phyloP scores from a whole-genome alignment of 176 grass and related monocot species.

The Olyra latifolia region DNA sequence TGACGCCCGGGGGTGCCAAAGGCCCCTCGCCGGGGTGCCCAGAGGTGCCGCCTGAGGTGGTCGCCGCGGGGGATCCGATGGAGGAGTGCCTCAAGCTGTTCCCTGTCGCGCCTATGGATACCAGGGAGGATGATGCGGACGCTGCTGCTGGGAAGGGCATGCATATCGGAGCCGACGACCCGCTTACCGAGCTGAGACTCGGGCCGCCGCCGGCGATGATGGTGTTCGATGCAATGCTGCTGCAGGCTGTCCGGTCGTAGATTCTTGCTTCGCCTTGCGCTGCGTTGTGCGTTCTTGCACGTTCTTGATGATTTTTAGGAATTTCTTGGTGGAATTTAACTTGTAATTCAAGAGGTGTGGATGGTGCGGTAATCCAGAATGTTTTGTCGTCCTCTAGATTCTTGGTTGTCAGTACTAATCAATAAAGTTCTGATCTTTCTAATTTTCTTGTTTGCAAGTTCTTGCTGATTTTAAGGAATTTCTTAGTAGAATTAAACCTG shows the following conservation, averaged over 20 bases:
- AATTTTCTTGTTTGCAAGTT: not conserved
- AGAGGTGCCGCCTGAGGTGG: not conserved
- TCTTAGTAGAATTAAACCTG: too few relatives aligned
- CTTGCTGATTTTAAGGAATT: too few relatives aligned
- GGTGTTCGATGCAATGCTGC: slow-evolving; percentile 19
- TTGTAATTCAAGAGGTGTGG: not conserved
- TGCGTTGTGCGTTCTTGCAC: not conserved
- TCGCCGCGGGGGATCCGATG: not conserved
- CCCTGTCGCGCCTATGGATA: not conserved
- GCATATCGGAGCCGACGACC: not conserved
- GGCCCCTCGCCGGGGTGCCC: not conserved
- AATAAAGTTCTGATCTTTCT: not conserved
- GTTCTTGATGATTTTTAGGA: not conserved
- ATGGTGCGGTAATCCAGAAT: not conserved
- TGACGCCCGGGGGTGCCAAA: not conserved
- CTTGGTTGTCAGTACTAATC: not conserved
- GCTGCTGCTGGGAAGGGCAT: not conserved
- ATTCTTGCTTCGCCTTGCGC: not conserved
- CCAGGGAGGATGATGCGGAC: not conserved
- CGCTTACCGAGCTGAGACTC: slow-evolving; percentile 21
- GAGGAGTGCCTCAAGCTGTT: slow-evolving; percentile 10
- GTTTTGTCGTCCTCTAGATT: not conserved
- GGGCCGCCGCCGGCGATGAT: not conserved
- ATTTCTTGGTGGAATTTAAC: not conserved
- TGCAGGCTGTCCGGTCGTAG: slow-evolving; percentile 14